phyloP scores from a whole-genome alignment of 139 green algal species.

The Pleodorina starrii region DNA sequence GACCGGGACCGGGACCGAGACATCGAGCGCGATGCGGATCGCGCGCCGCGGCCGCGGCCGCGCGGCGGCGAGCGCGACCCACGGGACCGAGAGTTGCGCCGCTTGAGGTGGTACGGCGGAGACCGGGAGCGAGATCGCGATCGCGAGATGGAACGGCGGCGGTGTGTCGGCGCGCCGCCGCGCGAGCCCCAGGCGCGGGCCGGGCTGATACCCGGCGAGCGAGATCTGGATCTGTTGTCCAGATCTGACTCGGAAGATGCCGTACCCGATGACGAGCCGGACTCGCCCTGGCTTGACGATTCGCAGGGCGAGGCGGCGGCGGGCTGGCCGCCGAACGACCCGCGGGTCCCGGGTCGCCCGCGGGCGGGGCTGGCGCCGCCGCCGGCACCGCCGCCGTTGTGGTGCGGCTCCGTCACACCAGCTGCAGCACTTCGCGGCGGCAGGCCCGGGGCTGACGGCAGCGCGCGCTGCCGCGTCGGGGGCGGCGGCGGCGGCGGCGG shows the following conservation, averaged over 20 bases:
- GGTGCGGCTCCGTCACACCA: background rate
- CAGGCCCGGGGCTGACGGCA: background rate
- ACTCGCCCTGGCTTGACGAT: background rate
- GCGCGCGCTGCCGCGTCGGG: background rate
- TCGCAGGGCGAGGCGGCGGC: background rate
- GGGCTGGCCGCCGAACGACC: background rate
- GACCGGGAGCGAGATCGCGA: conserved; percentile 1
- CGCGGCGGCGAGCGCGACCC: conserved; percentile 7
- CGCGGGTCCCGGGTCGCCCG: background rate
- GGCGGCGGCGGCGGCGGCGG: background rate
- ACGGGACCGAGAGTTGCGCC: conserved; percentile 2
- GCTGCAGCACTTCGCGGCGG: background rate
- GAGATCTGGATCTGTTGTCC: background rate
- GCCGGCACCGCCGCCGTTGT: background rate
- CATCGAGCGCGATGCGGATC: background rate
- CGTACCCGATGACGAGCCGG: background rate
- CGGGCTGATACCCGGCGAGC: background rate
- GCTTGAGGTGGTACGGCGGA: conserved; percentile 9
- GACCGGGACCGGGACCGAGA: conserved; percentile 9
- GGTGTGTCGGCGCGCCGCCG: background rate
- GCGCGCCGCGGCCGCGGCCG: background rate
- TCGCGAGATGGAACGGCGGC: background rate
- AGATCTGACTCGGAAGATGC: conserved; percentile 21
- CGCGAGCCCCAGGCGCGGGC: background rate
- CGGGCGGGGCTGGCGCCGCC: background rate